These are phyloP conservation scores for Citeromyces hawaiiensis DNA, from an alignment of 1,139 yeast genomes.

Conservation along the genomic window DNA sequence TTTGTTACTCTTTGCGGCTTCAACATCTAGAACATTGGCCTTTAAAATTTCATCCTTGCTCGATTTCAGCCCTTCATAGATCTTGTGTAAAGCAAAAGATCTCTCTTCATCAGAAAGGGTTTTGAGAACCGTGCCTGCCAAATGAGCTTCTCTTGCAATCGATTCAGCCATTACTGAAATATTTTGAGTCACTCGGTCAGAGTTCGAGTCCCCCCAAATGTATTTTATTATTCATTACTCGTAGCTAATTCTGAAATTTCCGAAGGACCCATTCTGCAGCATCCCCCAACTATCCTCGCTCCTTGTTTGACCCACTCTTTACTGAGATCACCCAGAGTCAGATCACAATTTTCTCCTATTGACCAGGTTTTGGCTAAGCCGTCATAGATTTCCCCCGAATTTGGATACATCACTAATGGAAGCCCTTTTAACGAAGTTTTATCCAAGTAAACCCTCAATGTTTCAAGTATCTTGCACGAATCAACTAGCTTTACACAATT, in stretches of 20 bases:
- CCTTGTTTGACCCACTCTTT: slow-evolving; percentile 21
- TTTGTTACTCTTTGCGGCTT: slow-evolving; percentile 43
- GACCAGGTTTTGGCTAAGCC: slow-evolving; percentile 20
- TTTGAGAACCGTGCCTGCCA: slow-evolving; percentile 69
- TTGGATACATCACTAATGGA: slow-evolving; percentile 36
- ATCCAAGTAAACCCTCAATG: slow-evolving; percentile 9
- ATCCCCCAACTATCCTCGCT: slow-evolving; percentile 36
- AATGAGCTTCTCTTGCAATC: slow-evolving; percentile 69
- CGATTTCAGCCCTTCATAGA: slow-evolving; percentile 52
- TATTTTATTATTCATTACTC: neutral
- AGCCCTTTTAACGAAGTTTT: slow-evolving; percentile 6
- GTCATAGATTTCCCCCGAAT: slow-evolving; percentile 40
- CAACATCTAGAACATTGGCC: slow-evolving; percentile 69
- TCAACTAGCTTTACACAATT: slow-evolving; percentile 24
- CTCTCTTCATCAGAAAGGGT: slow-evolving; percentile 64
- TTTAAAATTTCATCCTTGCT: slow-evolving; percentile 47
- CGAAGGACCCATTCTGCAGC: slow-evolving; percentile 40
- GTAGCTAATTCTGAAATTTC: slow-evolving; percentile 20
- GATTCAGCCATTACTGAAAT: slow-evolving; percentile 35
- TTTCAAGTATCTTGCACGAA: slow-evolving; percentile 15
- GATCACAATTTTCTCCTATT: slow-evolving; percentile 7
- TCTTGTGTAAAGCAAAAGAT: slow-evolving; percentile 55
- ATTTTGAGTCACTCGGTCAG: neutral
- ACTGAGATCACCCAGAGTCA: slow-evolving; percentile 11
- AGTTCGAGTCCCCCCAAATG: neutral